Percentiles rank a stretch among this genome's conserved stretches.
phyloP scores from a whole-genome alignment of 768 basidiomycete genomes.

The Amanita inopinata region DNA sequence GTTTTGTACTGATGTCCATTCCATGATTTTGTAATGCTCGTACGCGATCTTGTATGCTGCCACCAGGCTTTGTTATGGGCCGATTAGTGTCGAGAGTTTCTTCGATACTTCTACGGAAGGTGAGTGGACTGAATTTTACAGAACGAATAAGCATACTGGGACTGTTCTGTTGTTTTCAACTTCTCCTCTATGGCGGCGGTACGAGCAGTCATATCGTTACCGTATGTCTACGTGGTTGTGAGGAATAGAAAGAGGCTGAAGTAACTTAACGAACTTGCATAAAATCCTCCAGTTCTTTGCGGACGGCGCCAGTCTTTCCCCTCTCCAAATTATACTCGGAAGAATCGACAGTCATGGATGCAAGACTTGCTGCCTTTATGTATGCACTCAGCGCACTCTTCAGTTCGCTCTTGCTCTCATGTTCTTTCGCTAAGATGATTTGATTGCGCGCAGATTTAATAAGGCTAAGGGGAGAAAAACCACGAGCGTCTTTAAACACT shows the following conservation, averaged over 20 bases:
- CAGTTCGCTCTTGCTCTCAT: conserved; percentile 51
- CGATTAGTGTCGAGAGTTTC: conserved; percentile 22
- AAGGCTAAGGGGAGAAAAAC: conserved; percentile 50
- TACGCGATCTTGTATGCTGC: conserved; percentile 75
- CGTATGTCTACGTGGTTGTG: conserved; percentile 23
- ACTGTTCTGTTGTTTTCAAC: conserved; percentile 32
- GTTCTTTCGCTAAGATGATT: conserved; percentile 37
- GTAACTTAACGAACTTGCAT: conserved; percentile 39
- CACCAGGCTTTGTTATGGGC: conserved; percentile 39
- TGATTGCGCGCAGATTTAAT: conserved; percentile 56
- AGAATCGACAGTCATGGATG: conserved; percentile 49
- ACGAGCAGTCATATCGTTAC: conserved; percentile 25
- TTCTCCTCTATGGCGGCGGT: conserved; percentile 35
- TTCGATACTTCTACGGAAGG: conserved; percentile 11
- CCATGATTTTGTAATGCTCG: conserved; percentile 67
- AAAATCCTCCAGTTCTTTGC: conserved; percentile 57
- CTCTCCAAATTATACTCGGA: conserved; percentile 45
- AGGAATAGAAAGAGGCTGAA: conserved; percentile 10
- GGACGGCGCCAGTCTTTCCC: conserved; percentile 43
- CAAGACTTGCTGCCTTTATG: conserved; percentile 51
- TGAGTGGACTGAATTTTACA: conserved; percentile 2
- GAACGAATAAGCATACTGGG: conserved; percentile 20
- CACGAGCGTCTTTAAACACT: conserved; percentile 42
- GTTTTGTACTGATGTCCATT: conserved; percentile 49
- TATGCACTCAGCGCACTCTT: conserved; percentile 50